Base-by-base conservation (phyloP, 345 rosid species). In the Orychophragmus violaceus region DNA sequence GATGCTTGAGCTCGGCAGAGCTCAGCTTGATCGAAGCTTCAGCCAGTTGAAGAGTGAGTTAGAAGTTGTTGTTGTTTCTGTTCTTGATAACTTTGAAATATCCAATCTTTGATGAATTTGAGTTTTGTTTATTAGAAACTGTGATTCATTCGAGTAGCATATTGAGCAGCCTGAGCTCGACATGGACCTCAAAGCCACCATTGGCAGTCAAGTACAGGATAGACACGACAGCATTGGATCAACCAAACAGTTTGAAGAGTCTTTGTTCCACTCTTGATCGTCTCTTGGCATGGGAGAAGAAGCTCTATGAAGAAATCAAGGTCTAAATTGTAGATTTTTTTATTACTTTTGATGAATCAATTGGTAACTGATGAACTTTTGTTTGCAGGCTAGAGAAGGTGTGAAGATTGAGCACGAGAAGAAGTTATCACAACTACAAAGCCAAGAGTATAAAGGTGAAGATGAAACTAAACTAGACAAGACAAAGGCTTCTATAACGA, bases 241-340 rank as follows among this genome's bases (percentile, higher is more conserved):
- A 77, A 72, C 71, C 84, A 10, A 83, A 80, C 21, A 85, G 85
- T 62, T 70, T 79, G 1, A 90, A 75, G 81, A 87, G 97, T 44
- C 96, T 93, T 41, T 93, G 90, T 71, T 83, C 96, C 62, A 86
- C 96, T 29, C 72, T 90, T 66, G 98, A 93, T 45, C 85, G 91
- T 74, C 87, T 93, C 37, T 82, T 86, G 82, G 98, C 97, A 33
- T 93, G 98, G 98, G 98, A 90, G 89, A 86, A 88, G 82, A 93
- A 93, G 76, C 89, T 90, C 13, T 93, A 86, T 46, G 84, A 82
- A 59, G 98, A 93, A 74, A 88, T 93, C 37, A 93, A 93, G 98
- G 98, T 90, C 60, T 69, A 12, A 32, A 39, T 14, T 19, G 14
- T 11, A 22, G 21, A 44, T 2, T 36, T 36, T 36, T 4, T 28